A percentile compares a stretch with the other conserved stretches of the same genome.
These are phyloP conservation scores for Lithospermum erythrorhizon DNA, from an alignment of 257 asterid species.

Conservation along the genomic window DNA sequence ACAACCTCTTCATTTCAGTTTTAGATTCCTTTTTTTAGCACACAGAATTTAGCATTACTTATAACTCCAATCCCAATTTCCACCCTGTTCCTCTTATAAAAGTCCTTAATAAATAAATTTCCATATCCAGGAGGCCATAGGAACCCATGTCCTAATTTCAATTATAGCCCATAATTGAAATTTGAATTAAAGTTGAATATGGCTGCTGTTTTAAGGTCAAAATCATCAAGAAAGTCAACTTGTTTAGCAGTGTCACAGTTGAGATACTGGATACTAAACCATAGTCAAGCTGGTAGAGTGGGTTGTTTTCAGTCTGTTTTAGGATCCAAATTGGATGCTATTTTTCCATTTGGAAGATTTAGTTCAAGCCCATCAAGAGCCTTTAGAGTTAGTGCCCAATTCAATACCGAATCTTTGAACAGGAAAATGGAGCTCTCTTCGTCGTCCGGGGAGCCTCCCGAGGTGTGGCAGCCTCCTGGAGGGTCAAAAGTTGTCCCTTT, in stretches of 20 bases:
- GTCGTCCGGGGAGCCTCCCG: constrained; percentile 93
- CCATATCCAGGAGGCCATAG: too few species aligned
- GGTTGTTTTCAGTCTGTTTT: constrained; percentile 37
- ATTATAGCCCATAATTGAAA: constrained; percentile 5
- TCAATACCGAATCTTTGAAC: background rate
- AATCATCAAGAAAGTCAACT: constrained; percentile 58
- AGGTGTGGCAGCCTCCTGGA: constrained; percentile 91
- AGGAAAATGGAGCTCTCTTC: constrained; percentile 27
- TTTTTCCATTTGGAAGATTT: constrained; percentile 17
- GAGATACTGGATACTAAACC: constrained; percentile 54
- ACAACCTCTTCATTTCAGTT: too few species aligned
- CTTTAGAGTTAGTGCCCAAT: constrained; percentile 19
- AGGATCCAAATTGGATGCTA: constrained; percentile 24
- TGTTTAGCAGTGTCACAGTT: constrained; percentile 59
- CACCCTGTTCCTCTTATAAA: too few species aligned
- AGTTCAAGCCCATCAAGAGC: constrained; percentile 43
- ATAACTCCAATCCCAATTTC: too few species aligned
- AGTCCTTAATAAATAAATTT: too few species aligned
- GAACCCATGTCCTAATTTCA: constrained; percentile 6
- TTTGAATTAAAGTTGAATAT: constrained; percentile 20
- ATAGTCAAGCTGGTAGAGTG: constrained; percentile 48
- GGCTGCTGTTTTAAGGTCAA: constrained; percentile 87
- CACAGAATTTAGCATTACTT: too few species aligned
- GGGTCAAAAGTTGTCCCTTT: constrained; percentile 57
- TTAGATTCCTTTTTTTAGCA: too few species aligned